phyloP scores from a whole-genome alignment of 2,329 filamentous ascomycete species.

The Corinectria fuckeliana region DNA sequence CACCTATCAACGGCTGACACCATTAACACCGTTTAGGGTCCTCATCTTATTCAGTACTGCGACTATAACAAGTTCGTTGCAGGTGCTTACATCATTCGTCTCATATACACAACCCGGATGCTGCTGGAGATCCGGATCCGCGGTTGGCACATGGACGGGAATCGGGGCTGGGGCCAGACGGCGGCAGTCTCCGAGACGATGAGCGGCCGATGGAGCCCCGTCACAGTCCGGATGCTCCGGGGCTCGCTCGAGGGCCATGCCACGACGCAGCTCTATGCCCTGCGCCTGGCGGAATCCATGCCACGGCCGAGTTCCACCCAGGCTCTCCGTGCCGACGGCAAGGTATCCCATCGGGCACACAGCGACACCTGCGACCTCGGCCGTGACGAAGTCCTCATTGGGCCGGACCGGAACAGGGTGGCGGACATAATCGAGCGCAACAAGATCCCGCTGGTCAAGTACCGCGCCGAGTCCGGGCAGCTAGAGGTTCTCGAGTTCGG shows the following conservation, averaged over 20 bases:
- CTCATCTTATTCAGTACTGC: no score
- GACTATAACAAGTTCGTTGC: no score
- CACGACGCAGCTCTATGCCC: not conserved
- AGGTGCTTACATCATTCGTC: not conserved
- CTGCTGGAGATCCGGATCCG: not conserved
- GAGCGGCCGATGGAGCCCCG: not conserved
- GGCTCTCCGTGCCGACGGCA: not conserved
- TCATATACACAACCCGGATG: not conserved
- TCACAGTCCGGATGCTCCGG: not conserved
- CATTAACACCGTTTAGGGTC: no score
- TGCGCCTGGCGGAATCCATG: not conserved
- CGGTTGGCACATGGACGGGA: not conserved
- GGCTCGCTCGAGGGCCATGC: not conserved
- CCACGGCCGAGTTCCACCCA: not conserved
- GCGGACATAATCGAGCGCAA: not conserved
- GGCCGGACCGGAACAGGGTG: not conserved
- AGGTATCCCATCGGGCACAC: not conserved
- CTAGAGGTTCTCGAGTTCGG: not conserved
- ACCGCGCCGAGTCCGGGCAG: not conserved
- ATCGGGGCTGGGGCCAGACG: not conserved
- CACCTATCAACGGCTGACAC: no score
- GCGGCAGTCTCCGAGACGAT: not conserved
- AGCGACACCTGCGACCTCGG: not conserved
- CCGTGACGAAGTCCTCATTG: not conserved
- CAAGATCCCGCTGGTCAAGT: not conserved